phyloP scores from a whole-genome alignment of 108 stramenopile genomes.

The Cyclotella cryptica region DNA sequence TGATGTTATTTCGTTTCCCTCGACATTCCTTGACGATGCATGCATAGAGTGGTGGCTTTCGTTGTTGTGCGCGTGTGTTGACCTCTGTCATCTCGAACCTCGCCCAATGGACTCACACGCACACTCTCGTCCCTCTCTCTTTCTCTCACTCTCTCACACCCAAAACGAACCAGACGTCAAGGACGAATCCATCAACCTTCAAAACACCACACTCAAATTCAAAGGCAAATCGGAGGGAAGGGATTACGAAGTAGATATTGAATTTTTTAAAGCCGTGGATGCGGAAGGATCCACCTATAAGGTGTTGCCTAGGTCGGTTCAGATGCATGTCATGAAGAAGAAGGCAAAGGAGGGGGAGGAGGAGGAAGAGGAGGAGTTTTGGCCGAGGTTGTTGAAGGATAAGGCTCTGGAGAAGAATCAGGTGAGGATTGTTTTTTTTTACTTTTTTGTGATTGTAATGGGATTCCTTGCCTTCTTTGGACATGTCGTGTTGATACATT shows the following conservation, averaged over 20 bases:
- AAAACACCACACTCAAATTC: conserved; percentile 83
- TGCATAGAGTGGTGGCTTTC: no score
- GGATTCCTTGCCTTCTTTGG: not conserved
- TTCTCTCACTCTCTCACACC: not conserved
- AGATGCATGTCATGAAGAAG: conserved; percentile 92
- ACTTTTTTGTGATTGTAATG: not conserved
- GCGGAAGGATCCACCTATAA: conserved; percentile 91
- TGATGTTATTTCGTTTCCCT: no score
- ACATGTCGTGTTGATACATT: not conserved
- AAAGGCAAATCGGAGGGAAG: conserved; percentile 78
- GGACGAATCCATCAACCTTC: conserved; percentile 88
- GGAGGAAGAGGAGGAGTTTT: conserved; percentile 76
- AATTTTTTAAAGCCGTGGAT: conserved; percentile 89
- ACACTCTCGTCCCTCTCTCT: not conserved
- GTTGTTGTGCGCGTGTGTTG: no score
- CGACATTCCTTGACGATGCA: no score
- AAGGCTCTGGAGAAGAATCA: conserved; percentile 94
- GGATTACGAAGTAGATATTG: conserved; percentile 87
- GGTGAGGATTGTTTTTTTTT: conserved; percentile 8
- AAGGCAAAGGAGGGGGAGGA: conserved; percentile 60
- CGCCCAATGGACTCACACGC: no score
- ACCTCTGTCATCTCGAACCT: no score
- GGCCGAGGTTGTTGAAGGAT: conserved; percentile 91
- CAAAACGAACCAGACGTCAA: conserved; percentile 78
- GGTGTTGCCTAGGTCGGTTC: conserved; percentile 89